Conservation (phyloP, 306 rosid genomes). For the Corylus heterophylla region DNA sequence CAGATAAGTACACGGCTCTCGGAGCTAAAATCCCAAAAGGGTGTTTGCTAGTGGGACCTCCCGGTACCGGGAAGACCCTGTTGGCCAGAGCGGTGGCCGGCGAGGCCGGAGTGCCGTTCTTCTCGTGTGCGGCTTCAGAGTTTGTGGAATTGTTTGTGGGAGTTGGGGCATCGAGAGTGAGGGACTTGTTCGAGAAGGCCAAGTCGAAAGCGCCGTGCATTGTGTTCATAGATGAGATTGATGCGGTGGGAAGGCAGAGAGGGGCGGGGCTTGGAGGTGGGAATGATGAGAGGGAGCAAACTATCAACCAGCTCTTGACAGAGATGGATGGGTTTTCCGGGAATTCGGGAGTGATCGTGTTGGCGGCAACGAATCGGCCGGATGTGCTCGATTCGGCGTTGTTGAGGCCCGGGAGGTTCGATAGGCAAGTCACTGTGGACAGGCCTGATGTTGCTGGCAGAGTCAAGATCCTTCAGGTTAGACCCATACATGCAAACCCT, state of each 20-base stretch:
- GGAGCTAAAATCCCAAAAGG: conserved; percentile 99
- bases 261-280: conserved; percentile 99
- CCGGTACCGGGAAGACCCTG: conserved; percentile 95
- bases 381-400: conserved; percentile 91
- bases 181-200: conserved; percentile 98
- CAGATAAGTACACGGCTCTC: conserved; percentile 89
- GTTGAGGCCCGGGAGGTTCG: conserved; percentile 93
- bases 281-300: conserved; percentile 98
- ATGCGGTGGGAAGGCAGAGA: conserved; percentile 98
- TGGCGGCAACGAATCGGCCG: conserved; percentile 97
- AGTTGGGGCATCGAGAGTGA: conserved; percentile 94
- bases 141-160: conserved; percentile 94
- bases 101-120: conserved; percentile 93
- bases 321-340: conserved; percentile 99
- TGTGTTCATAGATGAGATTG: conserved; percentile 97
- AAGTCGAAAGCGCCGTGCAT: conserved; percentile 97
- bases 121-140: conserved; percentile 97
- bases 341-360: conserved; percentile 90
- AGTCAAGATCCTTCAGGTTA: conserved; percentile 95
- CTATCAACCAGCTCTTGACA: conserved; percentile 94
- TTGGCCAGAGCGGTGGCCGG: conserved; percentile 93
- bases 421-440: conserved; percentile 94
- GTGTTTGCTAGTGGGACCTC: conserved; percentile 94
- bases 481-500: neutral
- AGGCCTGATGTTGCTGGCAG: conserved; percentile 98